These are phyloP conservation scores for Rhodotorula sp. DNA, from an alignment of 1,284 basidiomycete genomes.

Conservation along the genomic window DNA sequence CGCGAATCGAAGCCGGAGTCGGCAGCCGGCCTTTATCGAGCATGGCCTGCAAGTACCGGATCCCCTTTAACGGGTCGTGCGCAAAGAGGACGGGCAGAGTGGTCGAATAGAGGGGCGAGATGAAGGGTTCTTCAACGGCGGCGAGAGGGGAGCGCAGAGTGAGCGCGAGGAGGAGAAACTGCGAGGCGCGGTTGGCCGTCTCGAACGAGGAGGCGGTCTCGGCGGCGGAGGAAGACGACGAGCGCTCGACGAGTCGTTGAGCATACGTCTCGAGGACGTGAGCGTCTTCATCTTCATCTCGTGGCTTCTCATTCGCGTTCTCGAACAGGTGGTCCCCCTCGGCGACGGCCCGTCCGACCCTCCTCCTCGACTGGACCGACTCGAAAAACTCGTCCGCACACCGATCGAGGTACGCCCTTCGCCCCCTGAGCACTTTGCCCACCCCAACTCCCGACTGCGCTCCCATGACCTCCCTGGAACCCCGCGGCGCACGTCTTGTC, in stretches of 20 bases:
- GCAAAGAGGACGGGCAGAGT: neutral
- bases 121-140: neutral
- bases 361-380: neutral
- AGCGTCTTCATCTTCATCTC: neutral
- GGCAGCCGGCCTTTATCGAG: neutral
- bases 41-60: neutral
- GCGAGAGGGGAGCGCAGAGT: neutral
- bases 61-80: neutral
- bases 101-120: neutral
- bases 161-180: neutral
- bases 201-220: neutral
- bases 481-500: neutral
- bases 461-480: neutral
- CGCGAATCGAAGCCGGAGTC: neutral
- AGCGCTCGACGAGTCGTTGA: neutral
- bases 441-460: neutral
- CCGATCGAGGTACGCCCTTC: slow-evolving; percentile 15
- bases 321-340: neutral
- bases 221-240: neutral
- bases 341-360: neutral
- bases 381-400: slow-evolving; percentile 16
- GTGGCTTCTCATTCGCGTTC: neutral
- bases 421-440: neutral
- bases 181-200: neutral
- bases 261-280: slow-evolving; percentile 11